Evolutionary conservation across 1,139 yeast genomes (phyloP).

Genomic region (Pneumocystis sp.): DNA sequence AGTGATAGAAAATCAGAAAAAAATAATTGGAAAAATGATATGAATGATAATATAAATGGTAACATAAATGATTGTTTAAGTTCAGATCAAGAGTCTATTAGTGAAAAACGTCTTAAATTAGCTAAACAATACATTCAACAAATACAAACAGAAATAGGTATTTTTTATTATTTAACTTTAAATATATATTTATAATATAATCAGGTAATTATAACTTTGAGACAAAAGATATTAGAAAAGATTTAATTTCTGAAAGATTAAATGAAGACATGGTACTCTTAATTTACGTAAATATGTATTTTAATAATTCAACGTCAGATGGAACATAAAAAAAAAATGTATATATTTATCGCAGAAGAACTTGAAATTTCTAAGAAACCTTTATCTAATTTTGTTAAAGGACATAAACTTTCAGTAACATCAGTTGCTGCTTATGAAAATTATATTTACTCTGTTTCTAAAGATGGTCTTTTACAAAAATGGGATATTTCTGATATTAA

Average conservation of each 20-base stretch:
- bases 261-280: conserved; percentile 64
- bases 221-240: conserved; percentile 85
- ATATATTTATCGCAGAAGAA: conserved; percentile 3
- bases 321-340: conserved; percentile 8
- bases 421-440: conserved; percentile 38
- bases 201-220: conserved; percentile 52
- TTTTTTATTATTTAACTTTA: conserved; percentile 15
- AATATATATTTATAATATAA: conserved; percentile 2
- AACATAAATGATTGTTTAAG: not conserved
- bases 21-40: conserved; percentile 16
- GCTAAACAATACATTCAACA: conserved; percentile 87
- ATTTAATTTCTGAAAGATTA: conserved; percentile 63
- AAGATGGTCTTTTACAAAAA: conserved; percentile 65
- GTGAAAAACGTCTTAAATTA: conserved; percentile 83
- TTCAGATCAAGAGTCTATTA: conserved; percentile 61
- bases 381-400: conserved; percentile 31
- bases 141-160: conserved; percentile 44
- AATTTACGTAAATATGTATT: conserved; percentile 55
- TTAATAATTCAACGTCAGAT: conserved; percentile 39
- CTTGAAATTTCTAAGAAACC: not conserved
- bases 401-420: conserved; percentile 17
- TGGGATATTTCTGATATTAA: conserved; percentile 48
- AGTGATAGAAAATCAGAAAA: conserved; percentile 19
- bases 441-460: conserved; percentile 64
- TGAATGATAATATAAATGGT: not conserved